Base-by-base conservation (phyloP, 352 stramenopile genomes). In the Peronospora belbahrii region DNA sequence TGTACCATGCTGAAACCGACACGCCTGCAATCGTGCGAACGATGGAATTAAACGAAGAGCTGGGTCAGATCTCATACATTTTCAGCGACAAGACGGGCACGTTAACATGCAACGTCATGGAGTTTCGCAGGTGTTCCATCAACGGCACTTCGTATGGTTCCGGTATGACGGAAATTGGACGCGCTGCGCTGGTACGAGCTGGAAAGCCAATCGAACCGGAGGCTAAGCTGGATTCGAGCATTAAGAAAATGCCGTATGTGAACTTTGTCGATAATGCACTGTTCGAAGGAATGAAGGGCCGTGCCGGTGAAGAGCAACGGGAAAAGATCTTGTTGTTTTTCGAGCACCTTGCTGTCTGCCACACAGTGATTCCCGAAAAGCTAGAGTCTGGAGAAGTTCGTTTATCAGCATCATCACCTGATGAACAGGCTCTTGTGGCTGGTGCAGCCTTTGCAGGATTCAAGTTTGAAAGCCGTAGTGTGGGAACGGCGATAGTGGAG, bases 91-190 rank as follows among this genome's bases (percentile, higher is more conserved):
- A 97, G 63, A 97, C 89, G 0, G 90, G 90, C 31, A 97, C 90
- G n/a, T 55, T 97, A 14, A 97, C 90, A 13, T 85, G 83, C 44
- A 97, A 97, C 58, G 69, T 95, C 7, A 97, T 97, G 90, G 77
- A 96, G 39, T 98, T 98, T 61, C 94, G 96, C 44, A 88, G 92
- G 42, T 97, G 86, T 56, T 96, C 84, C 18, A 94, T 97, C 24
- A 91, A 95, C 47, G 88, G 87, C 36, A 68, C 94, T 33, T 74
- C 82, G 14, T 97, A 97, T 65, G 93, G 93, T 9, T 89, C 83
- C 0, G 79, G 81, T 4, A 71, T 85, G 18, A 93, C 81, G 4
- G 77, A 91, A 53, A 93, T 93, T 36, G 82, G 76, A 15, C 64
- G 73, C 7, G 80, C 77, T 0, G 77, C 74, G 2, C 55, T 87